Evolutionary conservation across 2,329 filamentous ascomycete genomes (phyloP).

Genomic region (Pseudogymnoascus sp.): DNA sequence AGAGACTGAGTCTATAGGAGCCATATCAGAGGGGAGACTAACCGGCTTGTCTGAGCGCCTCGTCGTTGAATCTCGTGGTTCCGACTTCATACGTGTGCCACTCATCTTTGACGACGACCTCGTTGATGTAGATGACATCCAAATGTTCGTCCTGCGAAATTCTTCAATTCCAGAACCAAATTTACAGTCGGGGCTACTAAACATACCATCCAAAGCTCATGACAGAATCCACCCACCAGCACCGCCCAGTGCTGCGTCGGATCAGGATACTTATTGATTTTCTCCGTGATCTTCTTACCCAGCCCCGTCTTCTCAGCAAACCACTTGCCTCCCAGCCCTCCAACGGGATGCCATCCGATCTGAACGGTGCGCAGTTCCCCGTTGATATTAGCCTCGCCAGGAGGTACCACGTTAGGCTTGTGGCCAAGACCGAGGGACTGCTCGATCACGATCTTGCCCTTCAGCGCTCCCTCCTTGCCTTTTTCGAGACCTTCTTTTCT

Average conservation of each 20-base stretch:
- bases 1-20: background rate
- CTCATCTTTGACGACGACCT: slow-evolving; percentile 37
- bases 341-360: slow-evolving; percentile 54
- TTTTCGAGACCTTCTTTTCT: slow-evolving; percentile 8
- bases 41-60: slow-evolving; percentile 44
- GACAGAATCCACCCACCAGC: slow-evolving; percentile 48
- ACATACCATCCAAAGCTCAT: slow-evolving; percentile 50
- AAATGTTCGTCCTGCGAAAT: slow-evolving; percentile 43
- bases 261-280: slow-evolving; percentile 48
- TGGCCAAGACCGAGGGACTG: slow-evolving; percentile 39
- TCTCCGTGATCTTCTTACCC: slow-evolving; percentile 50
- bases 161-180: background rate
- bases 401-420: slow-evolving; percentile 39
- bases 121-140: slow-evolving; percentile 52
- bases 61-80: slow-evolving; percentile 48
- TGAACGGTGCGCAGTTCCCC: slow-evolving; percentile 38
- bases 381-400: slow-evolving; percentile 33
- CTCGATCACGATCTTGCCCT: slow-evolving; percentile 37
- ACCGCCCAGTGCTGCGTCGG: slow-evolving; percentile 57
- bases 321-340: slow-evolving; percentile 50
- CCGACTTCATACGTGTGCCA: slow-evolving; percentile 48
- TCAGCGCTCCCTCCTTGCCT: slow-evolving; percentile 30
- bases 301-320: slow-evolving; percentile 50
- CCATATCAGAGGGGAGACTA: slow-evolving; percentile 19
- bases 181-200: slow-evolving; percentile 27